These are phyloP conservation scores for Dothiorella sarmentorum DNA, from an alignment of 2,329 filamentous ascomycete species.

Conservation along the genomic window DNA sequence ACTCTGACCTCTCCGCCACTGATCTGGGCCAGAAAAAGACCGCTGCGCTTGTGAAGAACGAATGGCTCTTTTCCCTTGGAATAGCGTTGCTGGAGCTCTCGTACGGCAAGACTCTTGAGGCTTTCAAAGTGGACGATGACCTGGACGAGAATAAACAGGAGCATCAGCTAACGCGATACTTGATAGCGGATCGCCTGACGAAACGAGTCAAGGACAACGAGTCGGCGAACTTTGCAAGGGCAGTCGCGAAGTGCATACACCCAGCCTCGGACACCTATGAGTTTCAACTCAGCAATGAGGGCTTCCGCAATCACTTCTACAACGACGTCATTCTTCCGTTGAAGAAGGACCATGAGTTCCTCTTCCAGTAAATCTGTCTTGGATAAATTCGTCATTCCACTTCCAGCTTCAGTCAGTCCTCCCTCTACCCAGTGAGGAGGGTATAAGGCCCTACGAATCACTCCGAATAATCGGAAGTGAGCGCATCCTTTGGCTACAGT, in stretches of 20 bases:
- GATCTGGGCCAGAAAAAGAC: not conserved
- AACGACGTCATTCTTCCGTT: conserved; percentile 17
- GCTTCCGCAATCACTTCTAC: conserved; percentile 19
- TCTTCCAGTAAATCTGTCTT: conserved; percentile 27
- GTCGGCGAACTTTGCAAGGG: conserved; percentile 14
- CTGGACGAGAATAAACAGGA: not conserved
- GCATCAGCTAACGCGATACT: conserved; percentile 1
- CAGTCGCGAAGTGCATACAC: conserved; percentile 18
- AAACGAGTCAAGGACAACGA: conserved; percentile 6
- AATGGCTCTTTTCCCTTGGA: conserved; percentile 20
- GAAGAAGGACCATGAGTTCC: conserved; percentile 17
- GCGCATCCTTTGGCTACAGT: no score
- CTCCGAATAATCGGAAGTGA: no score
- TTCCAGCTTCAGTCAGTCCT: no score
- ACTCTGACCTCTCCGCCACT: no score
- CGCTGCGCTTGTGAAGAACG: conserved; percentile 19
- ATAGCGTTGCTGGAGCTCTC: conserved; percentile 22
- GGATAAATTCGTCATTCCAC: no score
- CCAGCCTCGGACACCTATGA: not conserved
- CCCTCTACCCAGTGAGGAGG: no score
- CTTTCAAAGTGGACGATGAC: conserved; percentile 12
- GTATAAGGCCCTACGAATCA: no score
- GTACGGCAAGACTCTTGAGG: conserved; percentile 7
- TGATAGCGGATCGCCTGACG: conserved; percentile 11
- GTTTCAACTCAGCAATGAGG: conserved; percentile 2